A percentile compares a stretch with the other conserved stretches of the same genome.
Conservation (phyloP, 192 early-diverging fungal species). For the Coemansia sp. region DNA sequence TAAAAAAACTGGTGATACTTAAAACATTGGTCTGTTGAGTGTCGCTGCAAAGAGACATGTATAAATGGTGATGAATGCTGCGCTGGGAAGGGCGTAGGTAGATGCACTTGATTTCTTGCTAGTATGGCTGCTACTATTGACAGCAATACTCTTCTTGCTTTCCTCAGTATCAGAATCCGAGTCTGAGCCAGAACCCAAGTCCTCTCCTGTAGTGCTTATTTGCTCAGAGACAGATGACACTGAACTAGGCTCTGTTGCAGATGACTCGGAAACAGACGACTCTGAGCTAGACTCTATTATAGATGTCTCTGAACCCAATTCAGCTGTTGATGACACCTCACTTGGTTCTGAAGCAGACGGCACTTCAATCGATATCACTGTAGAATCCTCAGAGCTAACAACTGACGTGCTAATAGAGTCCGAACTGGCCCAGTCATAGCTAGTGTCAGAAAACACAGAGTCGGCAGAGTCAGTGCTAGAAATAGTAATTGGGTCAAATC, state of each 20-base stretch:
- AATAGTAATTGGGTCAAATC: conserved; percentile 6
- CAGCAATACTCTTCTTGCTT: not conserved
- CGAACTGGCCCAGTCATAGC: not conserved
- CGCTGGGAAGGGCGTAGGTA: not conserved
- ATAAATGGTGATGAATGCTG: not conserved
- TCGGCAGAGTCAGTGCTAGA: not conserved
- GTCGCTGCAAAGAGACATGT: conserved; percentile 6
- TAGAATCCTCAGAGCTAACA: not conserved
- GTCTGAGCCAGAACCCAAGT: conserved; percentile 33
- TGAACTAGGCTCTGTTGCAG: no score
- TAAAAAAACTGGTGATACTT: not conserved
- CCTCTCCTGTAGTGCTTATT: not conserved
- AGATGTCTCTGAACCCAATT: not conserved
- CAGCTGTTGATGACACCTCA: not conserved
- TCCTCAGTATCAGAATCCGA: conserved; percentile 24
- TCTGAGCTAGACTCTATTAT: not conserved
- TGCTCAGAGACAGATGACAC: no score
- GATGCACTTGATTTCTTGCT: conserved; percentile 9
- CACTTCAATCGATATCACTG: not conserved
- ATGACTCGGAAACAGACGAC: not conserved
- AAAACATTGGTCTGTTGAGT: not conserved
- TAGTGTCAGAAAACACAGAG: not conserved
- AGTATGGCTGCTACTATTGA: not conserved
- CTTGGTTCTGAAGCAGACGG: not conserved
- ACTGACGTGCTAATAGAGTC: not conserved